Base-by-base conservation (phyloP, 805 yeast species). In the Kodamaea neixiangensis region DNA sequence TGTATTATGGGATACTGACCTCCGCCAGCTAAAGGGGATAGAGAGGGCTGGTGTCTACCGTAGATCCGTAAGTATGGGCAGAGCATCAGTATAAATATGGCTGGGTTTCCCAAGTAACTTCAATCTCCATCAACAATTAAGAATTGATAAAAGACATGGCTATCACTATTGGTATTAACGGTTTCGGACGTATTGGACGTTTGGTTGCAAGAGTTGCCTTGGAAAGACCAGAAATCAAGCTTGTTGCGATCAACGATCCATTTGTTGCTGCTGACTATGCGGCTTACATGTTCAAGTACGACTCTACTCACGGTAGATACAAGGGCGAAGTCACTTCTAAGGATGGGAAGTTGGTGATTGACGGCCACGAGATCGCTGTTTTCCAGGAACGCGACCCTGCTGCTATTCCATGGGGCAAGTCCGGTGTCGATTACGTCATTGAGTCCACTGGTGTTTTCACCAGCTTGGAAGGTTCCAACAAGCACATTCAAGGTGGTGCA, bases 381-480 rank as follows among this genome's bases (percentile, higher is more conserved):
- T 83, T 75, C 81, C 86, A 85, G 68, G 96, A 88, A 80, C 78
- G 83, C 69, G 94, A 89, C 81, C 97, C 97, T 65, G 81, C 85
- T 56, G 69, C 78, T 67, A 87, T 90, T 65, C 96, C 96, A 73
- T 90, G 97, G 97, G 92, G 90, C 62, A 76, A 79, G 66, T 68
- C 75, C 54, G 89, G 89, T 68, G 94, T 90, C 60, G 93, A 87
- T 67, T 86, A 76, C 80, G 93, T 90, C 62, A 85, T 90, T 64
- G 96, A 90, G 78, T 89, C 96, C 71, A 90, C 96, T 61, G 96
- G 97, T 82, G 92, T 90, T 66, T 90, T 90, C 87, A 90, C 91
- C 79, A 81, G 81, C 62, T 59, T 76, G 57, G 96, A 80, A 60
- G 87, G 89, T 73, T 94, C 96, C 60, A 80, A 80, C 69, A 86